Base-by-base conservation (phyloP, 2,329 filamentous ascomycete species). In the Fusarium sp. region DNA sequence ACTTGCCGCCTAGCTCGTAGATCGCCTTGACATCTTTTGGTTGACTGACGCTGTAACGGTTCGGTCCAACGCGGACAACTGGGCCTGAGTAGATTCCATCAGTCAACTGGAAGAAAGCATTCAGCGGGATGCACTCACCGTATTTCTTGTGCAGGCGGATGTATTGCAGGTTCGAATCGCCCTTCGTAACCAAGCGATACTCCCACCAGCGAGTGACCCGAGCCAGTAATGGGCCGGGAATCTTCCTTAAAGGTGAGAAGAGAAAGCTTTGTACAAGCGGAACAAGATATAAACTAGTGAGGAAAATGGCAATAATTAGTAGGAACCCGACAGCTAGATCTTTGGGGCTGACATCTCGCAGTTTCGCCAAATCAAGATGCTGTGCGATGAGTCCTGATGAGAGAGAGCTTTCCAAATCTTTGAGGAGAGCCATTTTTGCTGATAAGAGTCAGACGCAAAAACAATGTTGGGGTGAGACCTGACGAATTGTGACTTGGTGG, bases 41-140 rank as follows among this genome's bases (percentile, higher is more conserved):
- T 54, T 54, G 51, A 43, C 51, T 54, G 51, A 54, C 39, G 51
- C 51, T 54, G 51, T 54, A 54, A 28, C 51, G 51, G 51, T 54
- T 54, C 27, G 51, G 51, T 31, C 51, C 51, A n/a, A 54, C 51
- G 13, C 51, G 51, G 30, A 54, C 51, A 54, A 54, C 51, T 54
- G 51, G 51, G 37, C 51, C 51, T 54, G 51, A 54, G 37, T 30
- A 31, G 37, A 23, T 54, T 43, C 15, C 43, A 41, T 54, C 51
- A 54, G 51, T 44, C 7, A 18, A 54, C 15, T 54, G 51, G 51
- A 28, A 44, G 28, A 16, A 43, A 40, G 43, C 18, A 41, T 31
- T 23, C 23, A 4, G 23, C 23, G 23, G 41, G 41, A 44, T 27
- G 27, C 9, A 55, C 52, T 27, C 44, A 55, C 52, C 52, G 31